Evolutionary conservation across 2,329 filamentous ascomycete species (phyloP).

Genomic region (Neofusicoccum kwambonambiense): DNA sequence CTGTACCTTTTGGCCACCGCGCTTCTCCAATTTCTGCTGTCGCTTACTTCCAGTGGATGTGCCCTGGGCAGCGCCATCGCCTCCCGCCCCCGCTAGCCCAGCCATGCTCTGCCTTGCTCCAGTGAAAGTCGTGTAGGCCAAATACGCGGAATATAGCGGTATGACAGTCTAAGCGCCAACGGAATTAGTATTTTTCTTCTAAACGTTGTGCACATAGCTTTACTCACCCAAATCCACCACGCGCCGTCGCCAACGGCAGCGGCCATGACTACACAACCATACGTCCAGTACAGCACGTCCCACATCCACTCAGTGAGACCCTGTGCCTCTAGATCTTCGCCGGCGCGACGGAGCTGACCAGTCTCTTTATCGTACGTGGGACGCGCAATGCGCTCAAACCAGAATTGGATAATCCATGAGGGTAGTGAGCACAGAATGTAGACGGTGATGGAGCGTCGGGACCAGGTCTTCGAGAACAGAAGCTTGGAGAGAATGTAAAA

Average conservation of each 20-base stretch:
- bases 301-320: constrained; percentile 98
- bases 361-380: constrained; percentile 63
- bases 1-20: constrained; percentile 48
- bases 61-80: constrained; percentile 21
- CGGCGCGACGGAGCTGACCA: constrained; percentile 67
- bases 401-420: constrained; percentile 75
- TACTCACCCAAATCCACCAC: constrained; percentile 60
- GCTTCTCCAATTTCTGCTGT: constrained; percentile 53
- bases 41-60: constrained; percentile 42
- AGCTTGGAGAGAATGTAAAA: constrained; percentile 73
- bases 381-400: constrained; percentile 80
- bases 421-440: constrained; percentile 75
- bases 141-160: constrained; percentile 47
- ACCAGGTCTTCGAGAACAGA: constrained; percentile 61
- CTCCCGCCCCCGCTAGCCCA: constrained; percentile 41
- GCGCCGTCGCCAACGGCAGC: constrained; percentile 78
- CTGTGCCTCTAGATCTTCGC: constrained; percentile 82
- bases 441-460: constrained; percentile 51
- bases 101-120: constrained; percentile 44
- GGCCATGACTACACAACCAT: constrained; percentile 71
- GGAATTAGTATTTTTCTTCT: background rate
- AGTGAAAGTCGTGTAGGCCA: constrained; percentile 47
- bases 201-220: background rate
- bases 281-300: constrained; percentile 94
- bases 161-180: constrained; percentile 32